These are phyloP conservation scores for Xylaria digitata DNA, from an alignment of 2,329 filamentous ascomycete genomes.

Conservation along the genomic window DNA sequence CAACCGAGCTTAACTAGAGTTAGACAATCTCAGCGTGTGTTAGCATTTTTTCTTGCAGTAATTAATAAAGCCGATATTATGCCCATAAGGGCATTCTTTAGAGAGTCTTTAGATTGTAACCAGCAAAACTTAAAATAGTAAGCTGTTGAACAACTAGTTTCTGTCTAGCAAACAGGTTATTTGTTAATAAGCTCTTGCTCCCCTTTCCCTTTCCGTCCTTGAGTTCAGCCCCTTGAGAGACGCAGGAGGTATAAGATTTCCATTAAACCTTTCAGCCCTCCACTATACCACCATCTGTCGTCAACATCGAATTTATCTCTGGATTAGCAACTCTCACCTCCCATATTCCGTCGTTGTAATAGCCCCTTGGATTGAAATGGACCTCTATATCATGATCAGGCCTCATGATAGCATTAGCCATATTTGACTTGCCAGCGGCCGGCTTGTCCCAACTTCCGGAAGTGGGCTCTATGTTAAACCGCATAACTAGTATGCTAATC, in stretches of 20 bases:
- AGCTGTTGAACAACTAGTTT: too few species aligned
- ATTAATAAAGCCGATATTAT: too few species aligned
- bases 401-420: constrained; percentile 9
- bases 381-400: constrained; percentile 4
- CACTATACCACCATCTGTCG: neutral
- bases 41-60: too few species aligned
- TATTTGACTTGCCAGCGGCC: neutral
- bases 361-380: neutral
- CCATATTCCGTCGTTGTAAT: constrained; percentile 6
- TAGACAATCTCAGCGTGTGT: too few species aligned
- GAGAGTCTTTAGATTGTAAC: too few species aligned
- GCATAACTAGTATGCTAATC: constrained; percentile 21
- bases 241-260: too few species aligned
- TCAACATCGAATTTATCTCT: neutral
- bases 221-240: too few species aligned
- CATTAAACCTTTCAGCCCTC: neutral
- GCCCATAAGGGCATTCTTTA: too few species aligned
- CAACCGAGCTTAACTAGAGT: neutral
- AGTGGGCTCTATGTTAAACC: constrained; percentile 4
- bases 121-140: too few species aligned
- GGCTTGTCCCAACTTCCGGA: neutral
- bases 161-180: too few species aligned
- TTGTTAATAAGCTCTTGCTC: too few species aligned
- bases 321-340: neutral
- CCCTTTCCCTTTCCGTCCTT: too few species aligned